Conservation (phyloP, 352 stramenopile genomes). For the Globisporangium parvum region DNA sequence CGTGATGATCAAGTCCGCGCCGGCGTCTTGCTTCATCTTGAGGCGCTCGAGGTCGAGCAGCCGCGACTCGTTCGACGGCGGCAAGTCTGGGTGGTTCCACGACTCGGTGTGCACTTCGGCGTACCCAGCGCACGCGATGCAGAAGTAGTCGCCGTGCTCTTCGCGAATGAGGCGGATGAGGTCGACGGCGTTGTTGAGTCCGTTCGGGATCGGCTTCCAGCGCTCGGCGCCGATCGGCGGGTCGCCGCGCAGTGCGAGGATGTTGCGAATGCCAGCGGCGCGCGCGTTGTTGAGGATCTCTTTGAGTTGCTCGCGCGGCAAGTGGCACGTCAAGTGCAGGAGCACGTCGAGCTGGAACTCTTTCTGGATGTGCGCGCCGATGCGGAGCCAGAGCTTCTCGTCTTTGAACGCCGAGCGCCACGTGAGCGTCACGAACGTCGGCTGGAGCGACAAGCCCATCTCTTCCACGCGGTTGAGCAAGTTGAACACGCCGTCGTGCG, state of each 20-base stretch:
- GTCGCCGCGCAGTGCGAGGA: constrained; percentile 96
- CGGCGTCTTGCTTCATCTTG: constrained; percentile 96
- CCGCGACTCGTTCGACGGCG: constrained; percentile 68
- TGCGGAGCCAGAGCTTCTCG: constrained; percentile 86
- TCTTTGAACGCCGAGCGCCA: constrained; percentile 88
- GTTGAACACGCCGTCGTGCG: constrained; percentile 81
- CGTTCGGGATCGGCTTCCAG: constrained; percentile 80
- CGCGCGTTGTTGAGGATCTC: constrained; percentile 60
- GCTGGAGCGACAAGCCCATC: constrained; percentile 80
- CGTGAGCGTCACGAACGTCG: constrained; percentile 87
- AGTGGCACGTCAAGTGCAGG: constrained; percentile 75
- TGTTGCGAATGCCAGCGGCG: constrained; percentile 94
- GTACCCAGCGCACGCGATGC: constrained; percentile 96
- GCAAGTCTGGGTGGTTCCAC: constrained; percentile 81
- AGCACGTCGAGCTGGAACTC: constrained; percentile 81
- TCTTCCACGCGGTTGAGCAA: constrained; percentile 79
- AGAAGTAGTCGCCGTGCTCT: constrained; percentile 96
- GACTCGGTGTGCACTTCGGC: constrained; percentile 90
- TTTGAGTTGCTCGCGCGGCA: constrained; percentile 60
- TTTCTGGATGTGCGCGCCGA: constrained; percentile 84
- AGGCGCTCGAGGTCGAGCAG: constrained; percentile 94
- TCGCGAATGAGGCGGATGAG: constrained; percentile 96
- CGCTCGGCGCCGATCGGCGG: constrained; percentile 90
- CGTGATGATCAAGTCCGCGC: constrained; percentile 98
- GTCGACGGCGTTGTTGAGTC: constrained; percentile 93